These are phyloP conservation scores for Primulina huaijiensis DNA, from an alignment of 257 asterid species.

Conservation along the genomic window DNA sequence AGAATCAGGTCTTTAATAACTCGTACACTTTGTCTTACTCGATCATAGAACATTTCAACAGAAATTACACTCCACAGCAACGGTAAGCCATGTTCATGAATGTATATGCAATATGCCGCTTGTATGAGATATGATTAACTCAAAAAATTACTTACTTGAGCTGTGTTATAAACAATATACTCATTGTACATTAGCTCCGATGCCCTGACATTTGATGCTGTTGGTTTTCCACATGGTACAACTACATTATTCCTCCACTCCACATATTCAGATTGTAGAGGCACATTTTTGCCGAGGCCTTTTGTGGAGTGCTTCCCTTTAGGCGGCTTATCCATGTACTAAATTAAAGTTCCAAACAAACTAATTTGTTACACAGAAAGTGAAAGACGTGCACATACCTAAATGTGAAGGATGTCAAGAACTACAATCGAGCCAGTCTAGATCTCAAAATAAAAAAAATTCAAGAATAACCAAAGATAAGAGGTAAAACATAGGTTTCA, in stretches of 20 bases:
- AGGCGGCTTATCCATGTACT: slow-evolving; percentile 96
- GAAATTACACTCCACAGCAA: not conserved
- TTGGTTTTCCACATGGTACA: slow-evolving; percentile 91
- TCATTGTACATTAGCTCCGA: slow-evolving; percentile 92
- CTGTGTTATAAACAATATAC: slow-evolving; percentile 77
- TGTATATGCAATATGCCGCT: too few species aligned
- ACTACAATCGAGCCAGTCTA: not conserved
- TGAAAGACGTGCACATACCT: not conserved
- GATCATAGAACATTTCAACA: not conserved
- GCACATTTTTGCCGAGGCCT: slow-evolving; percentile 85
- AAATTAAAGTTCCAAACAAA: slow-evolving; percentile 22
- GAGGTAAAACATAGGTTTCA: slow-evolving; percentile 1
- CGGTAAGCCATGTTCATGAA: not conserved
- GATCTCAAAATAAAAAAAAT: not conserved
- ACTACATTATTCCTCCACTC: slow-evolving; percentile 83
- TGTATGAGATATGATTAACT: too few species aligned
- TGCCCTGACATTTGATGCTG: slow-evolving; percentile 57
- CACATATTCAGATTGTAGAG: slow-evolving; percentile 60
- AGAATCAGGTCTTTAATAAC: not conserved
- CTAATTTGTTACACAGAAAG: not conserved
- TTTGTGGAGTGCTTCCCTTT: slow-evolving; percentile 87
- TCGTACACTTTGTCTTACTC: not conserved
- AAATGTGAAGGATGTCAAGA: not conserved
- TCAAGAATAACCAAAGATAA: not conserved
- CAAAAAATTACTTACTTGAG: slow-evolving; percentile 59